Evolutionary conservation across 352 stramenopile species (phyloP).

Genomic region (Phytopythium litorale): DNA sequence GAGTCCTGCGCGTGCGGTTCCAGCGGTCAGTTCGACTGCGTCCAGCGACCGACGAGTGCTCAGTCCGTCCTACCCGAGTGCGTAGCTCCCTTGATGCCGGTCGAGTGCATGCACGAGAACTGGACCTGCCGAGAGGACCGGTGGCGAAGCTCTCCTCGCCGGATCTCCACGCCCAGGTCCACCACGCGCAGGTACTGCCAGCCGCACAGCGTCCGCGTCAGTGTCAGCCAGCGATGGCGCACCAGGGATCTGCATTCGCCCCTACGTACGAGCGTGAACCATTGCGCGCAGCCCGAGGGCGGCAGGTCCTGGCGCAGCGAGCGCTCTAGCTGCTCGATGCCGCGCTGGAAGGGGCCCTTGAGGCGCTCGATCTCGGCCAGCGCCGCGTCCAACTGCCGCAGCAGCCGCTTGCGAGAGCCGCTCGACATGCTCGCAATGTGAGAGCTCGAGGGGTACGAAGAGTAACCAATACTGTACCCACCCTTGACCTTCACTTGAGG

Average conservation of each 20-base stretch:
- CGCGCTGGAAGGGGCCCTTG: slow-evolving; percentile 22
- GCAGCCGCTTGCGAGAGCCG: slow-evolving; percentile 27
- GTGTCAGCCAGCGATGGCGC: background rate
- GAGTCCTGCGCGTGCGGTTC: slow-evolving; percentile 24
- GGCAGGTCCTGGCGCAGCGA: slow-evolving; percentile 33
- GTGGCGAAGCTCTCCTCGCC: slow-evolving; percentile 71
- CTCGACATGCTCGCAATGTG: background rate
- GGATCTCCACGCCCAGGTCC: slow-evolving; percentile 63
- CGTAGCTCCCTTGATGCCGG: slow-evolving; percentile 51
- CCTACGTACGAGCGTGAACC: slow-evolving; percentile 55
- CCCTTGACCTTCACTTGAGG: no score
- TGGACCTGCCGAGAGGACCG: slow-evolving; percentile 21
- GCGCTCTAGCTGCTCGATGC: slow-evolving; percentile 43
- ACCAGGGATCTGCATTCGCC: no score
- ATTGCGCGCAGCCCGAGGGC: slow-evolving; percentile 30
- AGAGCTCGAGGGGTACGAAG: no score
- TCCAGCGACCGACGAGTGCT: no score
- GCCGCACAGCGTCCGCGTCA: background rate
- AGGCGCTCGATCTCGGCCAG: slow-evolving; percentile 54
- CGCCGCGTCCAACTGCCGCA: slow-evolving; percentile 35
- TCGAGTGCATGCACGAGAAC: slow-evolving; percentile 58
- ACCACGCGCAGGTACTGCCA: slow-evolving; percentile 60
- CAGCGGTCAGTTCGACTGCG: no score
- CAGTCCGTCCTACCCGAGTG: slow-evolving; percentile 33
- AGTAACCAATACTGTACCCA: no score